Conservation (phyloP, 257 asterid genomes). For the Forsythia suspensa region DNA sequence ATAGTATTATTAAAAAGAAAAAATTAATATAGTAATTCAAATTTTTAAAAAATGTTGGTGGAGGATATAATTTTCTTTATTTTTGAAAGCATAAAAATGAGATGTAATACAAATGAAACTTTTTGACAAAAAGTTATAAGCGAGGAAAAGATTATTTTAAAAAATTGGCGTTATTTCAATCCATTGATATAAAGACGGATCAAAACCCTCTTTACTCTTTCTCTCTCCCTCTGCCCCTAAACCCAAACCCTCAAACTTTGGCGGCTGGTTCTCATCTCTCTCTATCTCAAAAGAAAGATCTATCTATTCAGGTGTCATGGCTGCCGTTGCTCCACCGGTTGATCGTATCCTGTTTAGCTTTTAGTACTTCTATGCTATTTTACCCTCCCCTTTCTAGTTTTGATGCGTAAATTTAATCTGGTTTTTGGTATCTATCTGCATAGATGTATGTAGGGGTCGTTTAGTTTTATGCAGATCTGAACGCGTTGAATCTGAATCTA, state of each 20-base stretch:
- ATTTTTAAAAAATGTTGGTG: too few species aligned
- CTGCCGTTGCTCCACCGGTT: constrained; percentile 54
- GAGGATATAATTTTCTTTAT: too few species aligned
- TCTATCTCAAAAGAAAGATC: constrained; percentile 14
- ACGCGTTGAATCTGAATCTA: constrained; percentile 4
- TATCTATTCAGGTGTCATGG: constrained; percentile 36
- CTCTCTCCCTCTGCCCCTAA: constrained; percentile 37
- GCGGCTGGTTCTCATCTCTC: constrained; percentile 43
- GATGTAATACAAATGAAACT: too few species aligned
- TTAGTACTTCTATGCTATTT: background rate
- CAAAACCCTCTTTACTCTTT: constrained; percentile 30
- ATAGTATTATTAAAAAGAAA: too few species aligned
- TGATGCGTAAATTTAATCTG: background rate
- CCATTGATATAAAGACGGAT: constrained; percentile 13
- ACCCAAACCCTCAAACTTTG: constrained; percentile 44
- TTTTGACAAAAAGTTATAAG: too few species aligned
- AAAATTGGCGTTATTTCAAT: too few species aligned
- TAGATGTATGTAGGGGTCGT: background rate
- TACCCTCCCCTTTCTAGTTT: background rate
- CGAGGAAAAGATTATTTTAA: too few species aligned
- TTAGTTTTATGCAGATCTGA: constrained; percentile 29
- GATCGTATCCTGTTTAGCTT: constrained; percentile 56
- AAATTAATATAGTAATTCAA: too few species aligned
- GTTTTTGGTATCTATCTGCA: background rate
- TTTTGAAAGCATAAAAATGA: too few species aligned